Evolutionary conservation across 2,329 filamentous ascomycete species (phyloP), one percentile per base, ranked within the genome.

Genomic region (Fusarium cicatricum): DNA sequence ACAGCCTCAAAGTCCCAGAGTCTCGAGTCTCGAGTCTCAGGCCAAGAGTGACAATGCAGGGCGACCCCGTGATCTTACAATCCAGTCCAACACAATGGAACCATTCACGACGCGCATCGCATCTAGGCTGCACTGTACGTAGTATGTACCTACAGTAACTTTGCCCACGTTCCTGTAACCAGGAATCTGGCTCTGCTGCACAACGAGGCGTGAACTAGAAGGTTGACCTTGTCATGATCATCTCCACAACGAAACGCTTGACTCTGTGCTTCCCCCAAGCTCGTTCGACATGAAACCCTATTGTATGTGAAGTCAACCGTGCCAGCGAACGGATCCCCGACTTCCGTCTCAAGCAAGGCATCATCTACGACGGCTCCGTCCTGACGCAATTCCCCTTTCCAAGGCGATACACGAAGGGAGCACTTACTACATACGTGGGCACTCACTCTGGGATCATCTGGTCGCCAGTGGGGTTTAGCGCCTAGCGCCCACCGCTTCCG

Each of bases 311-410:
- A 26, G 29, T 41, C 9, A 7, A 23, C 29, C 15, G 29, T 37
- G 21, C 38, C 46, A 34, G 29, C 23, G 14, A 33, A 36, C 36
- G 28, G 34, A 40, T n/a, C 45, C 41, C 45, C 46, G 42, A 48
- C 41, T 58, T 43, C 34, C 50, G 33, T 55, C 33, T 38, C 46
- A 45, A 36, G n/a, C 40, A 50, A 21, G 34, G 31, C 46, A 28
- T 7, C 21, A 21, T 21, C 41, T 52, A 38, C 54, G n/a, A n/a
- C n/a, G n/a, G n/a, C n/a, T n/a, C n/a, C n/a, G 54, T 58, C 51
- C 44, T 63, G 44, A 56, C 34, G 48, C 58, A 58, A 61, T 61
- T 43, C 53, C 39, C 17, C 26, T 7, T 39, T 38, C 28, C 33
- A 23, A 45, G 38, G 42, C 33, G 50, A 58, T 60, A 50, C 42